Evolutionary conservation across 306 rosid species (phyloP).

Genomic region (Comarum palustre): DNA sequence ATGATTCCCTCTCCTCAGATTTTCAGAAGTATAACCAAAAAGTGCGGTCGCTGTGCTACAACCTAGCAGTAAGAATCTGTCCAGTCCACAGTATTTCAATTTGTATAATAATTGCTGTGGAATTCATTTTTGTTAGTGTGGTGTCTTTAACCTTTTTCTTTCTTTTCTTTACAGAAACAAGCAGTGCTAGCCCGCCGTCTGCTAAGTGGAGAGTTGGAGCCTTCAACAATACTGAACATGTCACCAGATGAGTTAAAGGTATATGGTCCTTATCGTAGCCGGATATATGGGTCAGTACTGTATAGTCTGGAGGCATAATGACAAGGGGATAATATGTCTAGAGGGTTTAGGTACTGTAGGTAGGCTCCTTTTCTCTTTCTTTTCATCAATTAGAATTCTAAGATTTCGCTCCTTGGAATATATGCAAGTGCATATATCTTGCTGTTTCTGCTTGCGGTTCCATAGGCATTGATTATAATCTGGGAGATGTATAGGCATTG

Average conservation of each 20-base stretch:
- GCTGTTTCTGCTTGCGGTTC: neutral
- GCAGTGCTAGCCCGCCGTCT: constrained; percentile 61
- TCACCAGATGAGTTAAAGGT: constrained; percentile 93
- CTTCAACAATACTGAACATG: constrained; percentile 75
- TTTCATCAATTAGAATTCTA: neutral
- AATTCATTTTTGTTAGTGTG: neutral
- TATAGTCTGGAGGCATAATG: neutral
- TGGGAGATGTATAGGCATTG: neutral
- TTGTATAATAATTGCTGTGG: neutral
- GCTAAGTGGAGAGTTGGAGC: constrained; percentile 78
- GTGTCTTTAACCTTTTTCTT: neutral
- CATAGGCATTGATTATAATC: neutral
- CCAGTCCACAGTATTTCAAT: neutral
- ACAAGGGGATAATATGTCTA: neutral
- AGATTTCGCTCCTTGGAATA: neutral
- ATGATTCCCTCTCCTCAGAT: constrained; percentile 62
- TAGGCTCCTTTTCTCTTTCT: neutral
- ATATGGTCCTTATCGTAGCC: constrained; percentile 18
- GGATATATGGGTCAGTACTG: constrained; percentile 6
- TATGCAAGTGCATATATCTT: neutral
- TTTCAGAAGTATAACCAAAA: constrained; percentile 87
- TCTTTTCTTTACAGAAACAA: constrained; percentile 46
- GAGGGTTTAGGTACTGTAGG: neutral
- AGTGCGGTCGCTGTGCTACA: constrained; percentile 57
- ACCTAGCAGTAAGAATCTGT: constrained; percentile 66